Conservation (phyloP, 2,329 filamentous ascomycete species). For the Bipolaris oryzae region DNA sequence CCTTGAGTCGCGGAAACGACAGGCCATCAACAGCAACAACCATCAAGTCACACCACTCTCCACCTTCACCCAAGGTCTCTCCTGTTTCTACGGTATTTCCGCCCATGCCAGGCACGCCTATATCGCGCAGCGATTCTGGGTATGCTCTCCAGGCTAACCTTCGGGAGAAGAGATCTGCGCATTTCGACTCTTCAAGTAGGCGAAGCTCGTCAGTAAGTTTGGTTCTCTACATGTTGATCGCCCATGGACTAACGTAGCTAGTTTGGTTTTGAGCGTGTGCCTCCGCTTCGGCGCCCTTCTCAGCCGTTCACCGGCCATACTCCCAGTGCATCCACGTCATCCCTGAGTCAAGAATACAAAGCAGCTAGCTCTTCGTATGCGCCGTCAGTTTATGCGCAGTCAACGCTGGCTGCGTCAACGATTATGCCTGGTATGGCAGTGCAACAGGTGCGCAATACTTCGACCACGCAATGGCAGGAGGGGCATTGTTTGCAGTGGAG, state of each 20-base stretch:
- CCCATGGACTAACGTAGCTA: conserved; percentile 39
- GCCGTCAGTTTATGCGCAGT: conserved; percentile 82
- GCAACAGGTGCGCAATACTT: conserved; percentile 78
- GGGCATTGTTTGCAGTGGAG: conserved; percentile 79
- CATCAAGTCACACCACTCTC: conserved; percentile 53
- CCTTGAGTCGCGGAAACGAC: conserved; percentile 66
- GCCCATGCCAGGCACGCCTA: conserved; percentile 73
- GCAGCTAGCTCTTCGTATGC: conserved; percentile 68
- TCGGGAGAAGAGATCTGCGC: conserved; percentile 90
- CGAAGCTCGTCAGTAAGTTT: conserved; percentile 77
- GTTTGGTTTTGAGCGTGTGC: conserved; percentile 78
- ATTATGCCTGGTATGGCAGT: conserved; percentile 85
- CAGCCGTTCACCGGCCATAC: conserved; percentile 72
- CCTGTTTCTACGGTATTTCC: conserved; percentile 81
- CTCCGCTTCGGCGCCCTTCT: conserved; percentile 65
- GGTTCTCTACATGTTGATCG: conserved; percentile 11
- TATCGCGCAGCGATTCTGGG: conserved; percentile 90
- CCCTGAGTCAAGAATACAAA: conserved; percentile 56
- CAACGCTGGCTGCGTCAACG: conserved; percentile 83
- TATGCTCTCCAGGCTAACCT: conserved; percentile 85
- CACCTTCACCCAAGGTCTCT: conserved; percentile 68
- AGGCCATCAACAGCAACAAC: conserved; percentile 65
- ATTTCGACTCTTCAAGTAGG: conserved; percentile 81
- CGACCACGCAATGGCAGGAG: conserved; percentile 82
- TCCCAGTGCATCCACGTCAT: conserved; percentile 70